Conservation (phyloP, 208 protist genomes). For the Trichomonas tenax region DNA sequence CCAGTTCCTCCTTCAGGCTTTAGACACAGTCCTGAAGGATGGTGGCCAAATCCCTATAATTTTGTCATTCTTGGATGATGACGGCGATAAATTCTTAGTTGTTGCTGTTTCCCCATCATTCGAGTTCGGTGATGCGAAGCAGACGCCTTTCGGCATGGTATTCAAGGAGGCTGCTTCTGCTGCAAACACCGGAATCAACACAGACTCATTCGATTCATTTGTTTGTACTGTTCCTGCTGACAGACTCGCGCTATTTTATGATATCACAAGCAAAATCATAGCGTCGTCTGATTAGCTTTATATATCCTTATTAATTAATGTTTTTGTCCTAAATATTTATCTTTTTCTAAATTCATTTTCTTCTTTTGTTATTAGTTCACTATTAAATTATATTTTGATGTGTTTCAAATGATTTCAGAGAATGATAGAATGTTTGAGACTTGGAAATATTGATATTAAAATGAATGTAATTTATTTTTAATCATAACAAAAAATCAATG, state of each 20-base stretch:
- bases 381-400: not conserved
- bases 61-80: not conserved
- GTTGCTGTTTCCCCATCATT: not conserved
- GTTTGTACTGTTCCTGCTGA: not conserved
- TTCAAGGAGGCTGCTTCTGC: not conserved
- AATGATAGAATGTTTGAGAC: too few species aligned
- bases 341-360: not conserved
- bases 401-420: too few species aligned
- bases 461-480: too few species aligned
- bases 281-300: not conserved
- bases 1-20: not conserved
- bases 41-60: not conserved
- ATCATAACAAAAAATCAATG: too few species aligned
- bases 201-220: slow-evolving; percentile 15
- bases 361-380: not conserved
- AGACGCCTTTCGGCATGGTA: not conserved
- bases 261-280: not conserved
- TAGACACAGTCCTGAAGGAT: not conserved
- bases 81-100: not conserved
- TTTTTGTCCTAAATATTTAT: not conserved
- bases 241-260: not conserved
- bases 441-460: not conserved
- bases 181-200: not conserved
- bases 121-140: not conserved
- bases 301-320: not conserved